Base-by-base conservation (phyloP, 2,329 filamentous ascomycete species). In the Pseudogymnoascus sp. region DNA sequence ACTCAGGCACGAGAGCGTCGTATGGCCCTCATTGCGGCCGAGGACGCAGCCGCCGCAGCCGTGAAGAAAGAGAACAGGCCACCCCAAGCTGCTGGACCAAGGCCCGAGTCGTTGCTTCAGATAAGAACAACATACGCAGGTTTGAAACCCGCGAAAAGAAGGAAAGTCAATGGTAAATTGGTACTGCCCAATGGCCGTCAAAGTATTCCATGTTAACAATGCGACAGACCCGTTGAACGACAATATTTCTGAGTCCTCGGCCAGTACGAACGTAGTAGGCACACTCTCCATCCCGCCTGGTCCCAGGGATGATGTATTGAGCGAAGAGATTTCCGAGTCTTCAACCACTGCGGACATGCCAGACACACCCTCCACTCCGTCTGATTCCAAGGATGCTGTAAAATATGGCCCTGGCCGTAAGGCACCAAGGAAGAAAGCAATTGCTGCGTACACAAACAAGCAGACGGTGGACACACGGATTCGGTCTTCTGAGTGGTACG, bases 401-500 rank as follows among this genome's bases (percentile, higher is more conserved):
- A 54, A 15, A 54, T 61, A 35, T 61, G 60, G 40, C 41, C 60
- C 60, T 7, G 41, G 35, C 41, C 60, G 60, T 33, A 61, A 61
- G 41, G 33, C 26, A 6, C 41, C 60, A 3, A 44, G 60, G 15
- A 37, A 39, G 36, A 62, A 62, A 33, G 54, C 21, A 50, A 59
- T 17, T 35, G 37, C 26, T 33, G 54, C 35, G 39, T 63, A 61
- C 21, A 15, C 39, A 35, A 59, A n/a, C 11, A 29, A 33, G 17
- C 47, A 63, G 15, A 31, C 60, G 13, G 57, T 64, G 1, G 40
- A 66, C 24, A 60, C 37, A n/a, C 31, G 59, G 11, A 47, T 50
- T 3, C 31, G 24, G 11, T 21, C 39, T 15, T 59, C 65, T 5
- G 65, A 65, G 24, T 64, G 64, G 64, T 63, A 64, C 50, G 21